These are phyloP conservation scores for Xylariomycetidae sp. DNA, from an alignment of 2,329 filamentous ascomycete species.

Conservation along the genomic window DNA sequence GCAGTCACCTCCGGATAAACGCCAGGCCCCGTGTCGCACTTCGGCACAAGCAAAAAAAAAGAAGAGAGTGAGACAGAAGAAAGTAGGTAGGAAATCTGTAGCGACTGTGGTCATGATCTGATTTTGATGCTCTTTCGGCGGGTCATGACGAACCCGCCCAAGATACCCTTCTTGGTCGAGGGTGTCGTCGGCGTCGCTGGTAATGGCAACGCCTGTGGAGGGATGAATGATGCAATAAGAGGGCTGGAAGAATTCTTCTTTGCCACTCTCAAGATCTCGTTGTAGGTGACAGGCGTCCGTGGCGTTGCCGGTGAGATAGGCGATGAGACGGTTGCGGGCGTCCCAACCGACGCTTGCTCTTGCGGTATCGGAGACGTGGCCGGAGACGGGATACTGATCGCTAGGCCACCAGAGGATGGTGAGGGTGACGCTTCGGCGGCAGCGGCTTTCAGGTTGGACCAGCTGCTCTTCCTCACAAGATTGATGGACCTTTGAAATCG, in stretches of 20 bases:
- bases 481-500: conserved; percentile 44
- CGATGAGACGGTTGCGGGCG: conserved; percentile 18
- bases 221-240: conserved; percentile 14
- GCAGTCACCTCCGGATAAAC: neutral
- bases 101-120: conserved; percentile 12
- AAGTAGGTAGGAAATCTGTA: conserved; percentile 1
- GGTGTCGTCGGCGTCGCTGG: conserved; percentile 8
- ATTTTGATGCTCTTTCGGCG: conserved; percentile 35
- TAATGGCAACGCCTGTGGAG: conserved; percentile 14
- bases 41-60: conserved; percentile 4
- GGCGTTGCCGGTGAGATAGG: conserved; percentile 15
- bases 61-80: conserved; percentile 2
- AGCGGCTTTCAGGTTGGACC: conserved; percentile 36
- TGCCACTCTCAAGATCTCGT: conserved; percentile 39
- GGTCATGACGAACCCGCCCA: conserved; percentile 29
- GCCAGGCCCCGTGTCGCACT: neutral
- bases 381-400: no score
- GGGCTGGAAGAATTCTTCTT: conserved; percentile 34
- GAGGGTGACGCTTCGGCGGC: conserved; percentile 24
- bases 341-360: conserved; percentile 27
- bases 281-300: conserved; percentile 37
- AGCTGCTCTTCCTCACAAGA: conserved; percentile 50
- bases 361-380: conserved; percentile 20
- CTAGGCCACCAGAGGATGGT: no score
- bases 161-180: conserved; percentile 25